Percentiles rank a stretch among this genome's conserved stretches.
Evolutionary conservation across 192 early-diverging fungal genomes (phyloP).

Genomic region (Coemansia sp.): DNA sequence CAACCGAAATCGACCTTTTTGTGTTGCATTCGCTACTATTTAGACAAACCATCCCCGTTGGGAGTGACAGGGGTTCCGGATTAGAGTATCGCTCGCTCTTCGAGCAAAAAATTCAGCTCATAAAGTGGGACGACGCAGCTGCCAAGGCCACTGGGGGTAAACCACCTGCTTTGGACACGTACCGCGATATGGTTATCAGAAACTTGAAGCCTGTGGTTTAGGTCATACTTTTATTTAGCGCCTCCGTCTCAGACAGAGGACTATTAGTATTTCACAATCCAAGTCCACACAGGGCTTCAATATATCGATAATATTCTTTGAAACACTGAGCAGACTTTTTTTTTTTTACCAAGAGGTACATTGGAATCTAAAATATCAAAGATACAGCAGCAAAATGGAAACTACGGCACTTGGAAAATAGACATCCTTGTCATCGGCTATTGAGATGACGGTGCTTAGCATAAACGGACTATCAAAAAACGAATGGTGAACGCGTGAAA

Average conservation of each 20-base stretch:
- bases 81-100: conserved; percentile 19
- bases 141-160: conserved; percentile 52
- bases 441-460: no score
- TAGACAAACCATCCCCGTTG: no score
- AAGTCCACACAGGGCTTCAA: neutral
- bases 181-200: conserved; percentile 45
- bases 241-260: neutral
- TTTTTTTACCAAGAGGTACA: no score
- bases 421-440: no score
- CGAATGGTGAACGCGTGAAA: no score
- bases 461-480: no score
- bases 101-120: conserved; percentile 58
- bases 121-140: conserved; percentile 60
- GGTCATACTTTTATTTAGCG: neutral
- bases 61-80: no score
- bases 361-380: no score
- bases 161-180: conserved; percentile 53
- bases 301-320: neutral
- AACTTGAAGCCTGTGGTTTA: conserved; percentile 27
- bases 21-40: no score
- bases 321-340: no score
- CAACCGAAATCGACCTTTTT: neutral
- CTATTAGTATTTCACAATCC: neutral
- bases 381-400: no score
- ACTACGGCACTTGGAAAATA: no score